Conservation (phyloP, 495 filamentous ascomycete species). For the Penicillium robsamsonii region DNA sequence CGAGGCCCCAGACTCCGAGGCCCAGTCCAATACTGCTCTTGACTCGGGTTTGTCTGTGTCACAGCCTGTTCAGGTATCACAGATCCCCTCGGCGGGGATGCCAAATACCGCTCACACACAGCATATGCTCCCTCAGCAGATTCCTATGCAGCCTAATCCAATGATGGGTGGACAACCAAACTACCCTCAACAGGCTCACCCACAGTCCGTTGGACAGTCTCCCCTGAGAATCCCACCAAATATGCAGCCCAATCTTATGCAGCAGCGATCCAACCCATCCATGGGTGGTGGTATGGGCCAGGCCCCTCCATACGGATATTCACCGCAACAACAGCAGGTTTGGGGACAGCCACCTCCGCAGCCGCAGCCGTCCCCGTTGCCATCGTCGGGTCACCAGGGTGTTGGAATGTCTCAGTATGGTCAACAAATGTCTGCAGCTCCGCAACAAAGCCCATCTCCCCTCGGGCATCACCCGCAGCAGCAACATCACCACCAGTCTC, state of each 20-base stretch:
- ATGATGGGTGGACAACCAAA: constrained; percentile 41
- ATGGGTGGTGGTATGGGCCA: constrained; percentile 41
- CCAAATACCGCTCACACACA: constrained; percentile 40
- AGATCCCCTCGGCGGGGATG: constrained; percentile 38
- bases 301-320: constrained; percentile 46
- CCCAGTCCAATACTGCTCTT: constrained; percentile 47
- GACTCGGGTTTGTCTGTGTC: constrained; percentile 48
- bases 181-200: constrained; percentile 38
- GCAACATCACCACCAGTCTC: constrained; percentile 48
- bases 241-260: constrained; percentile 47
- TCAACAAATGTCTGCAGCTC: constrained; percentile 36
- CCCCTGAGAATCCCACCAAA: constrained; percentile 42
- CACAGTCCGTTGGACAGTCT: constrained; percentile 43
- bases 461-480: constrained; percentile 35
- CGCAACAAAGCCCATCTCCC: constrained; percentile 46
- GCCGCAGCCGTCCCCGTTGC: constrained; percentile 50
- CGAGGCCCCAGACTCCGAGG: constrained; percentile 61
- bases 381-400: constrained; percentile 41
- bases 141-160: constrained; percentile 19
- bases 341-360: constrained; percentile 57
- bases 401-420: constrained; percentile 47
- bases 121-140: constrained; percentile 39
- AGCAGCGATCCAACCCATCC: constrained; percentile 44
- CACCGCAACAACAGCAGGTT: constrained; percentile 44
- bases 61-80: constrained; percentile 46